Base-by-base conservation (phyloP, 306 rosid species). In the Erythrophleum fordii region DNA sequence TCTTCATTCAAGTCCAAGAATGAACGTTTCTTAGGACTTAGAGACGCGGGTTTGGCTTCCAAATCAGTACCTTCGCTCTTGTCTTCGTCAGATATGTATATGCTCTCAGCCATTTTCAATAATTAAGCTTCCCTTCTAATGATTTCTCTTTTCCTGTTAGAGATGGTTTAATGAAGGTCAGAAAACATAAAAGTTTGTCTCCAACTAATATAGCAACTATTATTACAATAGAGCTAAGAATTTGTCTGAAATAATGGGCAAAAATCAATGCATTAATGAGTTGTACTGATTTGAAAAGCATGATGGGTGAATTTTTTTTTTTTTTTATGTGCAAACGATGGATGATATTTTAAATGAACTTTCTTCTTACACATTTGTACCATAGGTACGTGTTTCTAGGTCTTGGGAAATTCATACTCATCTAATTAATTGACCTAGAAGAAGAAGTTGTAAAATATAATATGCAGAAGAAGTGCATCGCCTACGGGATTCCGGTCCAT, bases 1-100 rank as follows among this genome's bases (percentile, higher is more conserved):
- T 87, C 89, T 87, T 91, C 89, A 16, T 91, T 91, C 79, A 91
- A 81, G 73, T 89, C 90, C 0, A 87, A 83, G 45, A 85, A 87
- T 2, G 89, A 89, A 55, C 88, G 84, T 66, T 88, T 89, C 76
- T 83, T 70, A 8, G 77, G 78, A 60, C 51, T 58, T 11, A 25
- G 29, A n/a, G 68, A 87, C 18, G 84, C 66, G 31, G 61, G 23
- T 72, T 16, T 75, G 3, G 62, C 68, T 52, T 64, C 5, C 79
- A 61, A 48, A 25, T 44, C 34, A 8, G 13, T 83, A 4, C 62
- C 80, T 55, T 79, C 82, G 62, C 69, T 73, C 77, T 81, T 88
- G 3, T 84, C 85, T 68, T 81, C 85, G 2, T 82, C 83, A 39
- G 85, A 14, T 82, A 71, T 52, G 76, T 45, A 73, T 59, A 72